Conservation (phyloP, 2,329 filamentous ascomycete genomes). For the Penicillium concentricum region DNA sequence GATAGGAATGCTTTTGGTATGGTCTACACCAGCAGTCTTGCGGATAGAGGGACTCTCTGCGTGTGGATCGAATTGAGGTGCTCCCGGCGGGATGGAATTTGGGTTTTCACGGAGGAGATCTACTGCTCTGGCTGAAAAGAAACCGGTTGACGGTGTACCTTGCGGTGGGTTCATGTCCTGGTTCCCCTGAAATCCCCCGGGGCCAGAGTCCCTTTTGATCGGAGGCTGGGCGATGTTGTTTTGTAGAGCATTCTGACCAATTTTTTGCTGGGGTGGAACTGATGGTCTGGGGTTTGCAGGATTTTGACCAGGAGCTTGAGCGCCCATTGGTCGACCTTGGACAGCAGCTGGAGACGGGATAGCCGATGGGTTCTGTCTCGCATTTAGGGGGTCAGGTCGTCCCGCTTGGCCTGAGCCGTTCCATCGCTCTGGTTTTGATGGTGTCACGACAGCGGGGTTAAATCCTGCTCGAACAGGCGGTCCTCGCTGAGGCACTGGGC, state of each 20-base stretch:
- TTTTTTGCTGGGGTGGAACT: constrained; percentile 17
- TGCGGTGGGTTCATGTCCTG: constrained; percentile 31
- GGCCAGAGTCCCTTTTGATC: constrained; percentile 27
- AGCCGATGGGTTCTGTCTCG: constrained; percentile 21
- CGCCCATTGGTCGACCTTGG: constrained; percentile 20
- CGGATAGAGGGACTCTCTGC: constrained; percentile 80
- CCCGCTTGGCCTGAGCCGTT: constrained; percentile 23
- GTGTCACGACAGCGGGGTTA: constrained; percentile 33
- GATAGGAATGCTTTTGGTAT: constrained; percentile 72
- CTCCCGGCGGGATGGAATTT: constrained; percentile 43
- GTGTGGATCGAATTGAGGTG: constrained; percentile 67
- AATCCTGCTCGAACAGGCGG: constrained; percentile 19
- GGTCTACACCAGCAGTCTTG: constrained; percentile 84
- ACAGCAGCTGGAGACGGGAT: constrained; percentile 13
- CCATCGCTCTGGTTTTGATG: constrained; percentile 41
- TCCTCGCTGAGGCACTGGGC: constrained; percentile 21
- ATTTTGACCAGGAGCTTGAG: constrained; percentile 19
- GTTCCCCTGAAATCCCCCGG: constrained; percentile 3
- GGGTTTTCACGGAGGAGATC: constrained; percentile 55
- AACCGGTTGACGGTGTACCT: constrained; percentile 46
- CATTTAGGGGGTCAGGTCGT: constrained; percentile 24
- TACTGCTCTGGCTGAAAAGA: constrained; percentile 70
- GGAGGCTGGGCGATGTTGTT: constrained; percentile 18
- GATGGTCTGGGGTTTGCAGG: constrained; percentile 19
- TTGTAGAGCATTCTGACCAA: constrained; percentile 10